These are phyloP conservation scores for Heterobasidion parviporum DNA, from an alignment of 1,284 basidiomycete species.

Conservation along the genomic window DNA sequence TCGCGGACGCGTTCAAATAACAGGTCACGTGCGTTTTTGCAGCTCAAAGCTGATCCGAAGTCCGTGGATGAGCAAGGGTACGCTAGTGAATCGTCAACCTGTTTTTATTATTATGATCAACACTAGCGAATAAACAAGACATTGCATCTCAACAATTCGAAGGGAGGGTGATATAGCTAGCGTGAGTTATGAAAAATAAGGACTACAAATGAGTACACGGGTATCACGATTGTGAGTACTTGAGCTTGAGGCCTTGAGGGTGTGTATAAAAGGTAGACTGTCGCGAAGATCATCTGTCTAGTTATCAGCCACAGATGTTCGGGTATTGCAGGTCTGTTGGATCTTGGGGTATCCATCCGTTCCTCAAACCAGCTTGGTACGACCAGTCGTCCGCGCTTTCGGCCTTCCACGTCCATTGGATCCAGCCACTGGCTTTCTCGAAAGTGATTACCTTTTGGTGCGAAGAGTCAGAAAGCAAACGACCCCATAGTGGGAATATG, in stretches of 20 bases:
- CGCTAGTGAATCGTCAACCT: too few relatives aligned
- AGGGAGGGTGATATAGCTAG: too few relatives aligned
- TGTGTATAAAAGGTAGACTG: neutral
- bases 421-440: constrained; percentile 61
- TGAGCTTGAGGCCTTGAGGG: neutral
- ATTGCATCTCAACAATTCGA: too few relatives aligned
- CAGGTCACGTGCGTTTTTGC: neutral
- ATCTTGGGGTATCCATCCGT: constrained; percentile 78
- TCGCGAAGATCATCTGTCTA: neutral
- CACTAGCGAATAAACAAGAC: too few relatives aligned
- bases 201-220: too few relatives aligned
- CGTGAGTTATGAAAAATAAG: too few relatives aligned
- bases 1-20: neutral
- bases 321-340: constrained; percentile 43
- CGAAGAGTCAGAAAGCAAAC: neutral
- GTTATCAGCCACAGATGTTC: constrained; percentile 38
- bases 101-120: too few relatives aligned
- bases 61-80: too few relatives aligned
- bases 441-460: constrained; percentile 39
- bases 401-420: constrained; percentile 53
- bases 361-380: constrained; percentile 66
- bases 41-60: too few relatives aligned
- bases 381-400: constrained; percentile 72
- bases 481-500: constrained; percentile 1
- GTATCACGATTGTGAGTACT: too few relatives aligned